These are phyloP conservation scores for Puccinia triticina DNA, from an alignment of 1,284 basidiomycete species.

Conservation along the genomic window DNA sequence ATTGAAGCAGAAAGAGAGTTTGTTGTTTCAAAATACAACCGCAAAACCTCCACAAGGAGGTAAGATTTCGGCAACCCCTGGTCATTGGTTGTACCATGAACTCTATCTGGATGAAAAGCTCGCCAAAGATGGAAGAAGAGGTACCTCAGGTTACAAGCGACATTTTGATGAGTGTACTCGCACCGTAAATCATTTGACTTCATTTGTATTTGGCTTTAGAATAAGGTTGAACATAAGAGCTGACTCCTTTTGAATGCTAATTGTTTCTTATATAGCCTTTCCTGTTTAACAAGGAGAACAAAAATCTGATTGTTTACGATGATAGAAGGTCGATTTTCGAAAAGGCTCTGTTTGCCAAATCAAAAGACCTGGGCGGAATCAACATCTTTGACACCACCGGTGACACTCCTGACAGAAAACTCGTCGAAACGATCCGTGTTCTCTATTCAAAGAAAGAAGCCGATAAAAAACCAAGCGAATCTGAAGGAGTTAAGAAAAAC, in stretches of 20 bases:
- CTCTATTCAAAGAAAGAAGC: constrained; percentile 1
- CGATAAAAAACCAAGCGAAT: background rate
- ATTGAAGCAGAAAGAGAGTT: constrained; percentile 12
- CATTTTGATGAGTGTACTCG: constrained; percentile 47
- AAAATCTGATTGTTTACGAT: constrained; percentile 46
- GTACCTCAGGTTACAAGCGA: constrained; percentile 40
- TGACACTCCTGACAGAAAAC: constrained; percentile 35
- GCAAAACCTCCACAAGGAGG: constrained; percentile 37
- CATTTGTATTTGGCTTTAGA: background rate
- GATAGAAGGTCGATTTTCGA: constrained; percentile 38
- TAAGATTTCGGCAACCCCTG: constrained; percentile 17
- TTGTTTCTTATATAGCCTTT: constrained; percentile 37
- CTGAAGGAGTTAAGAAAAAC: background rate
- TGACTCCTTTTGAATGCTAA: background rate
- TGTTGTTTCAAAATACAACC: constrained; percentile 27
- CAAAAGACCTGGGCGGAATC: constrained; percentile 23
- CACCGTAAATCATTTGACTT: constrained; percentile 21
- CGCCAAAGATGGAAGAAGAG: constrained; percentile 24
- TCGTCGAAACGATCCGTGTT: constrained; percentile 27
- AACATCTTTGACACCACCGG: constrained; percentile 50
- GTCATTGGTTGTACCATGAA: constrained; percentile 39
- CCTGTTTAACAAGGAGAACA: constrained; percentile 34
- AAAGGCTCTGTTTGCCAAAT: constrained; percentile 28
- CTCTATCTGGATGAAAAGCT: constrained; percentile 33
- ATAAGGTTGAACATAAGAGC: background rate